Conservation (phyloP, 345 rosid species). For the Eucalyptus marginata region DNA sequence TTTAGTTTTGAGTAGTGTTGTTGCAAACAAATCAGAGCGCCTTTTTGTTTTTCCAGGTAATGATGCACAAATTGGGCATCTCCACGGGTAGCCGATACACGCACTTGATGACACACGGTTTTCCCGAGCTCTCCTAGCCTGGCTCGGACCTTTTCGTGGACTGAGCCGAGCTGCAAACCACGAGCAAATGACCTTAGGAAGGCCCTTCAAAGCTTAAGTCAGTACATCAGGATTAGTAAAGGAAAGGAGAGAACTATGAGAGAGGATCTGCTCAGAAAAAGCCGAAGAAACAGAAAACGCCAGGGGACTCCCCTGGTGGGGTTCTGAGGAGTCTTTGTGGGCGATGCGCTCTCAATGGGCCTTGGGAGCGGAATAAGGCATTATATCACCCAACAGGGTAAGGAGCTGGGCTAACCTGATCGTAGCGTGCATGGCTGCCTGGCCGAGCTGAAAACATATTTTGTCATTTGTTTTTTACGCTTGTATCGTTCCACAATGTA, state of each 20-base stretch:
- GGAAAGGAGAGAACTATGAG: background rate
- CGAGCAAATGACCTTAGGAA: background rate
- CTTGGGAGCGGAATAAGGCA: background rate
- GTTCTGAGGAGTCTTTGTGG: background rate
- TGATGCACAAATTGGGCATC: background rate
- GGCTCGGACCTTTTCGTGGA: background rate
- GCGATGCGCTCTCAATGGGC: background rate
- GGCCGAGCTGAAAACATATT: background rate
- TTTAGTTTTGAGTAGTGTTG: background rate
- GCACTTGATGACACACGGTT: background rate
- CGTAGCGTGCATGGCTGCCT: background rate
- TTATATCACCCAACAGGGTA: background rate
- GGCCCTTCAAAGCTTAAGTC: background rate
- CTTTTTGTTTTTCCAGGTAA: background rate
- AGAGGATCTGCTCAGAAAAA: background rate
- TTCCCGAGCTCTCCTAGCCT: background rate
- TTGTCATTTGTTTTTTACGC: background rate
- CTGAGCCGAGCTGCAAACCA: background rate
- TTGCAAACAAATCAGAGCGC: background rate
- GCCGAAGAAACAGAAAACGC: background rate
- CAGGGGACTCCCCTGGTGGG: background rate
- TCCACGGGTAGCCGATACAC: background rate
- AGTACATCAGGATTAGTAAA: background rate
- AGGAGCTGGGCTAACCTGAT: too few relatives aligned
- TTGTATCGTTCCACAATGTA: background rate